These are phyloP conservation scores for Aspergillus fijiensis DNA, from an alignment of 2,329 filamentous ascomycete species.

Conservation along the genomic window DNA sequence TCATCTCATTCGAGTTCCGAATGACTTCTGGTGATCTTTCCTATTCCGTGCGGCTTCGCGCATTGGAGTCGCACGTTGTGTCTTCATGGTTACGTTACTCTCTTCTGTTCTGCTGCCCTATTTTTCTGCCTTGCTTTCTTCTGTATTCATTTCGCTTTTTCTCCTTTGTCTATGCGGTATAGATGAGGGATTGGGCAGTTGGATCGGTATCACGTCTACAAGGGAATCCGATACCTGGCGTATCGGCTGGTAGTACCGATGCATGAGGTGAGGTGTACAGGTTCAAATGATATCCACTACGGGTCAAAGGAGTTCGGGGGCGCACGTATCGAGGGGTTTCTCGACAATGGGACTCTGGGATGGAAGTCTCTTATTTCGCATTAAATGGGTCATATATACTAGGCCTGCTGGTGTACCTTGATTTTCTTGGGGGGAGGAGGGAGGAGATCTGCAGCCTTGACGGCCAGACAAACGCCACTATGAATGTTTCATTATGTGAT, in stretches of 20 bases:
- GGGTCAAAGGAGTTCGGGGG: slow-evolving; percentile 4
- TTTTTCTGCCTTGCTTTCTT: slow-evolving; percentile 7
- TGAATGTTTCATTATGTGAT: not conserved
- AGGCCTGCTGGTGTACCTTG: not conserved
- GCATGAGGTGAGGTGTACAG: not conserved
- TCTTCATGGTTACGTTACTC: not conserved
- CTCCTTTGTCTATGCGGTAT: not conserved
- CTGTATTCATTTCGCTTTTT: not conserved
- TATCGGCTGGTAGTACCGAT: slow-evolving; percentile 7
- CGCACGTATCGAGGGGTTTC: not conserved
- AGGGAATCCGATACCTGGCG: slow-evolving; percentile 8
- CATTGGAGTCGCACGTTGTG: not conserved
- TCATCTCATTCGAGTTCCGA: not conserved
- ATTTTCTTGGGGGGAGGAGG: not conserved
- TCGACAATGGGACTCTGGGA: not conserved
- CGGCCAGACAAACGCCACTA: not conserved
- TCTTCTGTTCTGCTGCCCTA: slow-evolving; percentile 8
- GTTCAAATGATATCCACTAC: slow-evolving; percentile 6
- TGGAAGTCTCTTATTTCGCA: not conserved
- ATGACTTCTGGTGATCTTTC: slow-evolving; percentile 5
- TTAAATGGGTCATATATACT: not conserved
- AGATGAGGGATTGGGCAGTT: not conserved
- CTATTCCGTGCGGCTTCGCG: slow-evolving; percentile 2
- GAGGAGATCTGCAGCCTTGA: not conserved
- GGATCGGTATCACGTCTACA: not conserved